phyloP scores from a whole-genome alignment of 768 basidiomycete species.

The Tricholoma flavovirens region DNA sequence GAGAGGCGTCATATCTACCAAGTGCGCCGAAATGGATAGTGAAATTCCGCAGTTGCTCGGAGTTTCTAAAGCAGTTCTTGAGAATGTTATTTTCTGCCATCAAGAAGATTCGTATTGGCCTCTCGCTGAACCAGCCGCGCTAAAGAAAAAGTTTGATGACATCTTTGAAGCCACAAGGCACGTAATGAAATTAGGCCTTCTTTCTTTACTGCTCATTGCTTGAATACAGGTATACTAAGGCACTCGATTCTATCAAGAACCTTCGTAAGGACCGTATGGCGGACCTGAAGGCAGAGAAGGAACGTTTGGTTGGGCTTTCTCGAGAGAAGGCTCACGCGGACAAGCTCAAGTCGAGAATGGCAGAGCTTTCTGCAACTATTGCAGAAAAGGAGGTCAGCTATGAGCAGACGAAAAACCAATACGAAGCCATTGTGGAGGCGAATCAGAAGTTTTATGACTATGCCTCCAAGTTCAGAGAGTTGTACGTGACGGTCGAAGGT shows the following conservation, averaged over 20 bases:
- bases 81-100: slow-evolving; percentile 99
- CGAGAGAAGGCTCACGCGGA: slow-evolving; percentile 84
- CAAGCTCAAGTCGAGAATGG: slow-evolving; percentile 64
- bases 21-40: slow-evolving; percentile 93
- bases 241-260: slow-evolving; percentile 84
- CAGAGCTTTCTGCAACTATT: slow-evolving; percentile 56
- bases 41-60: slow-evolving; percentile 93
- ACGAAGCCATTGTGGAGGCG: slow-evolving; percentile 59
- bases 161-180: slow-evolving; percentile 98
- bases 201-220: neutral
- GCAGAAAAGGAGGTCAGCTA: slow-evolving; percentile 67
- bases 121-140: slow-evolving; percentile 76
- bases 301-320: slow-evolving; percentile 69
- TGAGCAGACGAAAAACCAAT: slow-evolving; percentile 61
- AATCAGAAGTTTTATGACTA: slow-evolving; percentile 79
- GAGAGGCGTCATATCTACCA: slow-evolving; percentile 90
- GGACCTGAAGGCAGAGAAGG: slow-evolving; percentile 92
- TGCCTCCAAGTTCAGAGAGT: slow-evolving; percentile 80
- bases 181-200: slow-evolving; percentile 10
- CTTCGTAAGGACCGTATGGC: slow-evolving; percentile 87
- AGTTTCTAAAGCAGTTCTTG: slow-evolving; percentile 96
- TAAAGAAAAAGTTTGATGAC: slow-evolving; percentile 99
- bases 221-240: slow-evolving; percentile 82
- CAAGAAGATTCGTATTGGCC: slow-evolving; percentile 99
- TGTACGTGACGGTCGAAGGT: slow-evolving; percentile 65